phyloP scores from a whole-genome alignment of 768 basidiomycete genomes.

The Boletus rex-veris region DNA sequence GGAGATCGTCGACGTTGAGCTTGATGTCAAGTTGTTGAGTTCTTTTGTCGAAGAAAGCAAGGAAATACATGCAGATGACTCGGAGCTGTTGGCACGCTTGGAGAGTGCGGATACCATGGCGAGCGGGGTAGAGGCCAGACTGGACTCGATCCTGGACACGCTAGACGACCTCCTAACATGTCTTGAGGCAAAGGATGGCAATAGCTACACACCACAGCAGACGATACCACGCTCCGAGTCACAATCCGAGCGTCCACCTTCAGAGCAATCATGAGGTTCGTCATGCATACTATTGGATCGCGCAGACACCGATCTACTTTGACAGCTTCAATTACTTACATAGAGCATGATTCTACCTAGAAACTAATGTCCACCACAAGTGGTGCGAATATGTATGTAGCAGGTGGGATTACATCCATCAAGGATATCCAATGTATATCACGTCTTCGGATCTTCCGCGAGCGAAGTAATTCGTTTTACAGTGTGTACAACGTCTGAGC shows the following conservation, averaged over 20 bases:
- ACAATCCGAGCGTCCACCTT: background rate
- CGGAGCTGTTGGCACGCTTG: conserved; percentile 52
- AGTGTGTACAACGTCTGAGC: conserved; percentile 73
- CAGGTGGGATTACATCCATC: conserved; percentile 16
- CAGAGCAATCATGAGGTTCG: conserved; percentile 17
- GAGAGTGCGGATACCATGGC: conserved; percentile 60
- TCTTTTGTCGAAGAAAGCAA: conserved; percentile 28
- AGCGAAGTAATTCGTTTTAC: conserved; percentile 57
- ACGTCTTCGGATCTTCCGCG: conserved; percentile 28
- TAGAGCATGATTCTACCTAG: conserved; percentile 14
- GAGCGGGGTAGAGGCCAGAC: conserved; percentile 53
- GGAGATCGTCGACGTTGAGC: conserved; percentile 25
- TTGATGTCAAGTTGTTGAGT: conserved; percentile 37
- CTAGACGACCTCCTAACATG: conserved; percentile 51
- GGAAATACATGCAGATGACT: conserved; percentile 34
- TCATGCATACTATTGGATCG: background rate
- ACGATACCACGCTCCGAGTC: background rate
- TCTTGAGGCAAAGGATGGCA: conserved; percentile 33
- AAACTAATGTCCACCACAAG: conserved; percentile 8
- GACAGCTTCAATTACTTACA: background rate
- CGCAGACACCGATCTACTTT: background rate
- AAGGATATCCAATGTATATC: conserved; percentile 29
- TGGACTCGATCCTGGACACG: conserved; percentile 59
- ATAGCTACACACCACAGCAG: background rate
- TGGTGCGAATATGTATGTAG: conserved; percentile 8